Base-by-base conservation (phyloP, 345 rosid genomes). In the Eucalyptus polyanthemos region DNA sequence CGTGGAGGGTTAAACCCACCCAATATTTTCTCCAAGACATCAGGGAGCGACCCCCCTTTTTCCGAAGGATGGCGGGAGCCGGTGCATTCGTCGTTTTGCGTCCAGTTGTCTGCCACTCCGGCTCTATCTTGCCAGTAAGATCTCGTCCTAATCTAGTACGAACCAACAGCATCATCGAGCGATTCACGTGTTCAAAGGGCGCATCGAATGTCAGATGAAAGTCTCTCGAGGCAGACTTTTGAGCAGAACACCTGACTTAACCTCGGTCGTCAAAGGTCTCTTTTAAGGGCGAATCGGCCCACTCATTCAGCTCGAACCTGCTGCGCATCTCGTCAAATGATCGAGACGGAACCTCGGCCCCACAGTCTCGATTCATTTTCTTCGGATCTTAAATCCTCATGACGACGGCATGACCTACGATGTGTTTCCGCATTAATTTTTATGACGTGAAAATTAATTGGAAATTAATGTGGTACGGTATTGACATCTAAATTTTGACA, bases 401-500 rank as follows among this genome's bases (percentile, higher is more conserved):
- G 56, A 51, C 9, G 22, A 51, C 22, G 22, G 17, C 56, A 51
- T 17, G 24, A 17, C 56, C 56, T 53, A 53, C 7, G 56, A 53
- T 53, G 56, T 19, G 56, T 53, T 53, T 53, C 24, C 24, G 10
- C 56, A 19, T 53, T 53, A 53, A 19, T 53, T 53, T 53, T 53
- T 53, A 19, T 53, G 24, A 19, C 5, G 24, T 19, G 56, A 53
- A 53, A 53, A 53, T 19, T 53, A 53, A 53, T 19, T 53, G 2
- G 1, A 53, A 53, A 53, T 53, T 53, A 53, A 53, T 19, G 9
- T 53, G 56, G 4, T 50, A 50, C 0, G 17, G 3, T 50, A 14
- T 14, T 50, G 0, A 50, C 17, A 50, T 0, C 1, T 50, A 14
- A 50, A 50, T 50, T 50, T 50, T 50, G 17, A 0, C 0, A 50